Base-by-base conservation (phyloP, 2,329 filamentous ascomycete species). In the Keithomyces neogunnii region DNA sequence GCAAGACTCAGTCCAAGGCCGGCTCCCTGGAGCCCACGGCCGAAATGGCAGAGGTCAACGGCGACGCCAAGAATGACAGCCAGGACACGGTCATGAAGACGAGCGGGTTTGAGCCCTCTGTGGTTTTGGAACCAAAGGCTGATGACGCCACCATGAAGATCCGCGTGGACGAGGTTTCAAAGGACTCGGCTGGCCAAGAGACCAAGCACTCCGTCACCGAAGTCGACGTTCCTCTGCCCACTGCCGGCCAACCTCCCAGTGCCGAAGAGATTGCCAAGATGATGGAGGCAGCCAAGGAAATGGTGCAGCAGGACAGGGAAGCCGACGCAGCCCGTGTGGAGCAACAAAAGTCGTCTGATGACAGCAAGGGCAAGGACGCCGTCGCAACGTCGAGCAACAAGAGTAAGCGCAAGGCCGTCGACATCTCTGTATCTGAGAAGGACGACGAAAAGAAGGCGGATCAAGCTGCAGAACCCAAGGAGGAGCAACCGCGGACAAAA, bases 271-370 rank as follows among this genome's bases (percentile, higher is more conserved):
- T 90, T 1, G 79, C 86, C 52, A 80, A 84, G 51, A 90, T 96
- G 86, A 85, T 97, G 53, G 84, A 84, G 31, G 84, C 89, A 62
- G 93, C 93, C 33, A 89, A 86, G 71, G 81, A 85, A 59, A 96
- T 96, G 88, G 91, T 96, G 4, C 80, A 86, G 55, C 83, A 84
- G 54, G 79, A 78, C 54, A 72, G 78, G 56, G 71, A 75, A 66
- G 66, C 70, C 7, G 64, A 65, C 6, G 35, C 77, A 52, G 66
- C 70, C 7, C 63, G 63, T 6, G 33, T 76, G 51, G 69, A 74
- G 63, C 62, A 70, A 49, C 64, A 64, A 5, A 63, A 70, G 6
- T 65, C 64, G 9, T 65, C 63, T 30, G 66, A 68, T 29, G 72
- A 68, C 56, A 71, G 69, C 19, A 57, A 62, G 51, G 47, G 49